Base-by-base conservation (phyloP, 2,329 filamentous ascomycete species). In the Curvularia sp. region DNA sequence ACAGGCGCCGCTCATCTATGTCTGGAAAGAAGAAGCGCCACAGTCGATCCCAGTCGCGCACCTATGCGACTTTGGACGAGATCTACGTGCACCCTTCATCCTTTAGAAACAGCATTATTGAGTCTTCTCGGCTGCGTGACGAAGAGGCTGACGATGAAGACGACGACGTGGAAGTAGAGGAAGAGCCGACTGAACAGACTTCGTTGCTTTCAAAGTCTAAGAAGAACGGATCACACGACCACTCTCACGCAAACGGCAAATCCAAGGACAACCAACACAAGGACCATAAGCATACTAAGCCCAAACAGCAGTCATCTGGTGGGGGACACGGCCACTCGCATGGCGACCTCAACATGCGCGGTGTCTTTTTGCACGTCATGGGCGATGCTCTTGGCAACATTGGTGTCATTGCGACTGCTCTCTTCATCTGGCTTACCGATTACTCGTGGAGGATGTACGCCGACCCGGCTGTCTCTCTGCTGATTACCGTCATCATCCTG, bases 261-360 rank as follows among this genome's bases (percentile, higher is more conserved):
- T 44, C 72, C 58, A 66, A 69, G 50, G 66, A 68, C 43, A 67
- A 76, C 42, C 63, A 55, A 50, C 92, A 96, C 75, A 81, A 84
- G 42, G 82, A 85, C 53, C 94, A 97, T 78, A 92, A 93, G 71
- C 95, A 98, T 76, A 89, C 84, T 57, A 86, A 93, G 66, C 89
- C 91, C 1, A 88, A 87, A 69, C 84, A 89, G n/a, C 77, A 81
- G 59, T 80, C 82, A 20, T 84, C 86, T 60, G 66, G 66, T 12
- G 85, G 86, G 60, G 85, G 88, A 28, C 87, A 90, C 66, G 87
- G 90, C 30, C 92, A 96, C 76, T 91, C 82, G 62, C 92, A 96
- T 75, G 89, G 82, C 58, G 93, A 99, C 73, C 89, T 99, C 82
- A 97, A 97, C 77, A 98, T 99, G 94, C 84, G 85, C n/a, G 87